Base-by-base conservation (phyloP, 306 rosid genomes). In the Bauhinia variegata region DNA sequence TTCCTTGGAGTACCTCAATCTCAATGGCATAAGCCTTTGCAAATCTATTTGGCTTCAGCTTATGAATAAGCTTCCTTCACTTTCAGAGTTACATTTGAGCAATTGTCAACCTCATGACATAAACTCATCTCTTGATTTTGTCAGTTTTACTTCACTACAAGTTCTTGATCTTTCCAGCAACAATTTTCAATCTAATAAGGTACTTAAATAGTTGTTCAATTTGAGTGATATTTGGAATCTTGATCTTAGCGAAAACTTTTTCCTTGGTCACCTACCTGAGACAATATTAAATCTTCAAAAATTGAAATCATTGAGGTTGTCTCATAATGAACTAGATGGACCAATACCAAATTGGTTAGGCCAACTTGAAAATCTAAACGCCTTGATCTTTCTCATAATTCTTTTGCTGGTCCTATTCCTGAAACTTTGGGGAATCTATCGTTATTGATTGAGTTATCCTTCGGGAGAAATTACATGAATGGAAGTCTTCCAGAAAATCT, bases 61-160 rank as follows among this genome's bases (percentile, higher is more conserved):
- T 0, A 17, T 54, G 11, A 47, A 32, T 23, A 60, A 4, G 48
- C 72, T 80, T 38, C 77, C 77, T 69, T 70, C 75, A 17, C 86
- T 82, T 56, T 19, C 10, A 6, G 67, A 65, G 58, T 17, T 82
- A 15, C 52, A 30, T 31, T 37, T 82, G 19, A 1, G 19, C 0
- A 0, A 0, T 49, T 82, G 83, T 56, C 3, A n/a, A 3, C 80
- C 78, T 37, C 41, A 58, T 46, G 51, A 50, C 31, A 11, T 82
- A 12, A 67, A 67, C 57, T 73, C 43, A 9, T 41, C 55, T 43
- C 63, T 78, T 60, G 63, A 44, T 4, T 71, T 5, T 36, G 63
- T 77, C 12, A 78, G 78, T 70, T 74, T 77, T 19, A 61, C 75
- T 15, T 74, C 83, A 14, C 83, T 82, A 28, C 1, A 18, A 19